Percentiles rank a stretch among this genome's conserved stretches.
Evolutionary conservation across 345 rosid species (phyloP).

Genomic region (Dipteronia dyeriana): DNA sequence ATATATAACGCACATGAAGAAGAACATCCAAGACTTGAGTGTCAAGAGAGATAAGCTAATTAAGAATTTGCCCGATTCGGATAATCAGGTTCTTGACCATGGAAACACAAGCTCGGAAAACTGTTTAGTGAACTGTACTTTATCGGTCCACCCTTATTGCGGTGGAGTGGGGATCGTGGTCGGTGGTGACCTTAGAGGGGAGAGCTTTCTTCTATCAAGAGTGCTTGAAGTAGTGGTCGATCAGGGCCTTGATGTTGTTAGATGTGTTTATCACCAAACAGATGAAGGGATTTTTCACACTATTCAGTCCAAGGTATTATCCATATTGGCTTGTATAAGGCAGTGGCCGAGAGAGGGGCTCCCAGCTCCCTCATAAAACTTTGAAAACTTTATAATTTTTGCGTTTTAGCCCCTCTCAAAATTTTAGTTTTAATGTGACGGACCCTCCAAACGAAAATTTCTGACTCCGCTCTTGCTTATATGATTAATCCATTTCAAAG

Average conservation of each 20-base stretch:
- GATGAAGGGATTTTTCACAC: slow-evolving; percentile 20
- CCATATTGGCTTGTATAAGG: too few relatives aligned
- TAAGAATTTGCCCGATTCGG: slow-evolving; percentile 10
- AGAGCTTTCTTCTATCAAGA: slow-evolving; percentile 28
- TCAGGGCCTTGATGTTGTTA: slow-evolving; percentile 35
- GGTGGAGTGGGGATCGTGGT: slow-evolving; percentile 37
- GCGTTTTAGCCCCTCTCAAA: too few relatives aligned
- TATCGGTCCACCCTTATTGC: slow-evolving; percentile 20
- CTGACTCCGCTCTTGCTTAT: too few relatives aligned
- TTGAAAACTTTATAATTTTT: too few relatives aligned
- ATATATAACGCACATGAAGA: slow-evolving; percentile 37
- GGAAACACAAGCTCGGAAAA: neutral
- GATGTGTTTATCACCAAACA: slow-evolving; percentile 28
- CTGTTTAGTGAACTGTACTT: neutral
- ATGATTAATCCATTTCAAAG: too few relatives aligned
- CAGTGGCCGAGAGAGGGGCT: too few relatives aligned
- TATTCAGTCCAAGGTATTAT: slow-evolving; percentile 38
- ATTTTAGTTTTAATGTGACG: too few relatives aligned
- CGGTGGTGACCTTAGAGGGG: slow-evolving; percentile 21
- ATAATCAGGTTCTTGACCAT: neutral
- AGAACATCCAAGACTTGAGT: slow-evolving; percentile 31
- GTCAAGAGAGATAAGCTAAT: slow-evolving; percentile 38
- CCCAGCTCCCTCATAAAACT: too few relatives aligned
- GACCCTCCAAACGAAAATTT: neutral
- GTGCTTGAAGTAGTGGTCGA: slow-evolving; percentile 29